Conservation (phyloP, 352 stramenopile genomes). For the Phytophthora citricola region DNA sequence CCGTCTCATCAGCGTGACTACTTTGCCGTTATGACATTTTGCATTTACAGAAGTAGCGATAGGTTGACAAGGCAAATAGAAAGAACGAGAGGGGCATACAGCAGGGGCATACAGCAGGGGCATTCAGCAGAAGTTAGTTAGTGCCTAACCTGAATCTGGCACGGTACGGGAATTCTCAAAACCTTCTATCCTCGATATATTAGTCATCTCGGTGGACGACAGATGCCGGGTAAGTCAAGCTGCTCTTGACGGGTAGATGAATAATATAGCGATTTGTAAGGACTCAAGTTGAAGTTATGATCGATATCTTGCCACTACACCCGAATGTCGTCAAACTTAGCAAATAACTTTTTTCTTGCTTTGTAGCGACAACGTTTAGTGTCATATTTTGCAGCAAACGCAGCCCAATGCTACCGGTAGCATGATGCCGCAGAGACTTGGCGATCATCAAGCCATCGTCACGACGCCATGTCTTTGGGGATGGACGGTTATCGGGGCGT, state of each 20-base stretch:
- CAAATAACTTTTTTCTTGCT: not conserved
- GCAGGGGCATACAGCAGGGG: no score
- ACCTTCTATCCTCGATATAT: not conserved
- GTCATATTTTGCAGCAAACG: not conserved
- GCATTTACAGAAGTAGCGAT: not conserved
- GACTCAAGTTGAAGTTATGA: slow-evolving; percentile 22
- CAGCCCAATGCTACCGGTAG: slow-evolving; percentile 1
- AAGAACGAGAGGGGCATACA: no score
- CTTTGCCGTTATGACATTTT: not conserved
- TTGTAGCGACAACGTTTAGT: not conserved
- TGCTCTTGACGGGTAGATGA: slow-evolving; percentile 10
- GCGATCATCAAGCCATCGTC: slow-evolving; percentile 28
- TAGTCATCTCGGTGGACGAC: slow-evolving; percentile 25
- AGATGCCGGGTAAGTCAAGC: slow-evolving; percentile 1
- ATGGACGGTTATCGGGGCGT: slow-evolving; percentile 30
- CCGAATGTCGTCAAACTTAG: not conserved
- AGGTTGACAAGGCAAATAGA: not conserved
- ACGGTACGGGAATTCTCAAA: not conserved
- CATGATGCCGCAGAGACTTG: slow-evolving; percentile 8
- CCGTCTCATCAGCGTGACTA: no score
- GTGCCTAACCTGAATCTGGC: no score
- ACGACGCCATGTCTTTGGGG: slow-evolving; percentile 11
- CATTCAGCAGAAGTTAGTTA: no score
- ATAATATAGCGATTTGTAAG: slow-evolving; percentile 21
- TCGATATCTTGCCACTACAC: not conserved